These are phyloP conservation scores for Torulaspora maleeae DNA, from an alignment of 805 yeast species.

Conservation along the genomic window DNA sequence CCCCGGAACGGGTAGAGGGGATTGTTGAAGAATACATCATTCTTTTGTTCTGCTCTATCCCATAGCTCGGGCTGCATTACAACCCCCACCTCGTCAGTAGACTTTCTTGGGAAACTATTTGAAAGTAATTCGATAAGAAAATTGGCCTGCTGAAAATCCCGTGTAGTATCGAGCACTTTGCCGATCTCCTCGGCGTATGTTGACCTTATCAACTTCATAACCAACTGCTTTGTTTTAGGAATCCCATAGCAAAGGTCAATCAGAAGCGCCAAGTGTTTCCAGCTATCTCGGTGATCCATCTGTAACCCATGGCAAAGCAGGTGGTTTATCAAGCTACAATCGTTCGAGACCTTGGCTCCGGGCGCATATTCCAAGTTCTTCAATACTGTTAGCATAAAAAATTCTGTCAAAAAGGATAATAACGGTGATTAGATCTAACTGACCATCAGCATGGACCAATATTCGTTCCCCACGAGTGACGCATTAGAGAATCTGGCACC, in stretches of 20 bases:
- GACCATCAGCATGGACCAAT: slow-evolving; percentile 13
- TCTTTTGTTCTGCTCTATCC: slow-evolving; percentile 12
- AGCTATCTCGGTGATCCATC: slow-evolving; percentile 11
- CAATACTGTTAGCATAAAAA: slow-evolving; percentile 7
- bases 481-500: slow-evolving; percentile 8
- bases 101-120: slow-evolving; percentile 19
- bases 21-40: slow-evolving; percentile 16
- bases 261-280: slow-evolving; percentile 23
- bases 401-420: neutral
- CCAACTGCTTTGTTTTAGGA: slow-evolving; percentile 12
- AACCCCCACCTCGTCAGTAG: slow-evolving; percentile 10
- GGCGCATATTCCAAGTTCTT: slow-evolving; percentile 13
- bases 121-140: slow-evolving; percentile 18
- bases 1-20: slow-evolving; percentile 18
- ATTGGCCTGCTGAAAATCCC: slow-evolving; percentile 23
- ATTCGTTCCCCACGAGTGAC: slow-evolving; percentile 6
- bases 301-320: slow-evolving; percentile 15
- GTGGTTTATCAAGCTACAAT: slow-evolving; percentile 8
- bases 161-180: slow-evolving; percentile 12
- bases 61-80: slow-evolving; percentile 18
- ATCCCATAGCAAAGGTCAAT: slow-evolving; percentile 10
- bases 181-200: slow-evolving; percentile 16
- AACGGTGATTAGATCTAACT: slow-evolving; percentile 9
- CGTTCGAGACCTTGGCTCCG: slow-evolving; percentile 8
- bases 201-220: slow-evolving; percentile 12